phyloP scores from a whole-genome alignment of 306 rosid species.

The Cajanus cajan region DNA sequence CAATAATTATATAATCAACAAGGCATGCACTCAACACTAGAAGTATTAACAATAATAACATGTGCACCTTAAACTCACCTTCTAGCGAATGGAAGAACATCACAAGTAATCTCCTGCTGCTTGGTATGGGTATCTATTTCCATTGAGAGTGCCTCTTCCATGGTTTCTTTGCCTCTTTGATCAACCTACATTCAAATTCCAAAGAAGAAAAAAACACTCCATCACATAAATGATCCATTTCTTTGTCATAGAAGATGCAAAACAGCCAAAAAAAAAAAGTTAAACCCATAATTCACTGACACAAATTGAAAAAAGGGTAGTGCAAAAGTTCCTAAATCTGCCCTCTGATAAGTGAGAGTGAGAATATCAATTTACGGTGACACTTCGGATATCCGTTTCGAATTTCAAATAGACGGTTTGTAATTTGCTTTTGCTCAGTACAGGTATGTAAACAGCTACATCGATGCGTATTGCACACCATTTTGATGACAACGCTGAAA shows the following conservation, averaged over 20 bases:
- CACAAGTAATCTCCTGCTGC: conserved; percentile 17
- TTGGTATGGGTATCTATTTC: conserved; percentile 10
- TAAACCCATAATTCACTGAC: neutral
- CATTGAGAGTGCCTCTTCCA: conserved; percentile 37
- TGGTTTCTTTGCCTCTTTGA: neutral
- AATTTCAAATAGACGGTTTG: no score
- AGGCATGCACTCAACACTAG: neutral
- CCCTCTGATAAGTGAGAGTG: neutral
- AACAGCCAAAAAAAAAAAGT: neutral
- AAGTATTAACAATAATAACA: neutral
- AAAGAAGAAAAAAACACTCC: neutral
- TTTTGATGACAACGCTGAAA: neutral
- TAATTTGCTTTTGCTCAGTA: no score
- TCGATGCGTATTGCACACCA: no score
- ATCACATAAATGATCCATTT: neutral
- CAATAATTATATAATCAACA: neutral
- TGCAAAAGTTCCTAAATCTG: neutral
- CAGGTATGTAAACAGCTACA: no score
- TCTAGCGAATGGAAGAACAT: conserved; percentile 70
- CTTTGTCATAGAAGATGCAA: neutral
- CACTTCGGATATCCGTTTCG: no score
- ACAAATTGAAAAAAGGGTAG: neutral
- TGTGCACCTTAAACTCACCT: conserved; percentile 35
- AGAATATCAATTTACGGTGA: neutral
- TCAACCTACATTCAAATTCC: neutral